These are phyloP conservation scores for Ustilago curta DNA, from an alignment of 1,284 basidiomycete genomes.

Conservation along the genomic window DNA sequence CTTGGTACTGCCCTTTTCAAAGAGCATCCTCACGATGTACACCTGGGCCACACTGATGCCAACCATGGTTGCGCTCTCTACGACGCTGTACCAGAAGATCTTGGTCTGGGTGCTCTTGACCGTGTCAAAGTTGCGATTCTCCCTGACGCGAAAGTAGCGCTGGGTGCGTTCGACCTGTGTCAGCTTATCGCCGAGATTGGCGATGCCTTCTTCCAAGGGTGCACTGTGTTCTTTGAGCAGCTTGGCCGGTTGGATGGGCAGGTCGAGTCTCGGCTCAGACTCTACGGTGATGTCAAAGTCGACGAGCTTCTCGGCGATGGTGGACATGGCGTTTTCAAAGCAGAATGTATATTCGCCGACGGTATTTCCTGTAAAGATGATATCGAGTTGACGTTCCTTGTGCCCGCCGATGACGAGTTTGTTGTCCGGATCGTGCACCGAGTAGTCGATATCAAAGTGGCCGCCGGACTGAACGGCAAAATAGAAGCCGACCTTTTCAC, in stretches of 20 bases:
- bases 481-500: constrained; percentile 85
- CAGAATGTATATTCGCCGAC: constrained; percentile 98
- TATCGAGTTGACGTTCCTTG: constrained; percentile 94
- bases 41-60: constrained; percentile 64
- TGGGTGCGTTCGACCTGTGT: constrained; percentile 61
- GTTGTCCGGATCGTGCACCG: constrained; percentile 88
- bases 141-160: constrained; percentile 66
- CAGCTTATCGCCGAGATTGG: constrained; percentile 52
- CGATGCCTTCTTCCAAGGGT: constrained; percentile 64
- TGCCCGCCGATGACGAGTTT: constrained; percentile 85
- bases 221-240: constrained; percentile 64
- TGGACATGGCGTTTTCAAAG: constrained; percentile 84
- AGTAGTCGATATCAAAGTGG: constrained; percentile 95
- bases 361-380: constrained; percentile 92
- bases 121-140: constrained; percentile 65
- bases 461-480: constrained; percentile 92
- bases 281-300: constrained; percentile 70
- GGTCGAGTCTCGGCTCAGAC: constrained; percentile 63
- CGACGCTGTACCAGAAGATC: constrained; percentile 65
- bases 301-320: constrained; percentile 62
- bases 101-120: constrained; percentile 60
- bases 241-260: constrained; percentile 57
- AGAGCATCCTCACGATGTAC: constrained; percentile 61
- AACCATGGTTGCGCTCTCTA: constrained; percentile 62
- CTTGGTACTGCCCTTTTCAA: constrained; percentile 62